A percentile compares a stretch with the other conserved stretches of the same genome.
Conservation (phyloP, 305 asterid species). For the Petunia hybrid region DNA sequence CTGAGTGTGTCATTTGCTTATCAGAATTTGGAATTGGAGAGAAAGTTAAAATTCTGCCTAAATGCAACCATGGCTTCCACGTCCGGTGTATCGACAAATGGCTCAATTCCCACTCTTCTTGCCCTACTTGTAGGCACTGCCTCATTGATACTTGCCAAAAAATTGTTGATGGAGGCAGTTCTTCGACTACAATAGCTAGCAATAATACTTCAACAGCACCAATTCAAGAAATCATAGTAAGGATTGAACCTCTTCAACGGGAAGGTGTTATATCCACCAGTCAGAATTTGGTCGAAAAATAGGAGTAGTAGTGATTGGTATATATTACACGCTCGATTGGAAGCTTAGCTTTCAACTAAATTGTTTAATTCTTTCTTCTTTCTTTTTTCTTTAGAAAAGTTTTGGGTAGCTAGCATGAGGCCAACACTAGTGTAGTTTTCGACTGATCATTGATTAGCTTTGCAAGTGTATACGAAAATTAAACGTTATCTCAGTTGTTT, state of each 20-base stretch:
- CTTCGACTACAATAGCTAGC: neutral
- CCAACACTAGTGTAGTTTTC: neutral
- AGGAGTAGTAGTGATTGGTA: neutral
- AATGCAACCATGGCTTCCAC: constrained; percentile 35
- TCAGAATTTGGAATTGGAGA: constrained; percentile 15
- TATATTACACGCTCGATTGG: neutral
- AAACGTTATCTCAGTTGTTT: neutral
- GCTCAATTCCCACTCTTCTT: constrained; percentile 31
- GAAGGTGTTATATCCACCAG: neutral
- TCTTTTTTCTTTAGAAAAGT: neutral
- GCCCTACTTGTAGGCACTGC: constrained; percentile 36
- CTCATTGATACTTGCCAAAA: constrained; percentile 29
- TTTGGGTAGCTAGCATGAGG: neutral
- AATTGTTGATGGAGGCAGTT: neutral
- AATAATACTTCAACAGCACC: neutral
- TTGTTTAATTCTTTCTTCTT: neutral
- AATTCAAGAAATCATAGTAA: constrained; percentile 15
- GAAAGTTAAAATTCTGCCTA: neutral
- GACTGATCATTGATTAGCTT: neutral
- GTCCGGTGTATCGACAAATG: constrained; percentile 12
- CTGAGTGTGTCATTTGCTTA: constrained; percentile 31
- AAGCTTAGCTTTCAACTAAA: neutral
- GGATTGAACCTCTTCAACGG: constrained; percentile 30
- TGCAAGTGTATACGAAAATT: constrained; percentile 21
- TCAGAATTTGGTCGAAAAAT: neutral